Conservation (phyloP, 1,284 basidiomycete species). For the Limonomyces culmigenus region DNA sequence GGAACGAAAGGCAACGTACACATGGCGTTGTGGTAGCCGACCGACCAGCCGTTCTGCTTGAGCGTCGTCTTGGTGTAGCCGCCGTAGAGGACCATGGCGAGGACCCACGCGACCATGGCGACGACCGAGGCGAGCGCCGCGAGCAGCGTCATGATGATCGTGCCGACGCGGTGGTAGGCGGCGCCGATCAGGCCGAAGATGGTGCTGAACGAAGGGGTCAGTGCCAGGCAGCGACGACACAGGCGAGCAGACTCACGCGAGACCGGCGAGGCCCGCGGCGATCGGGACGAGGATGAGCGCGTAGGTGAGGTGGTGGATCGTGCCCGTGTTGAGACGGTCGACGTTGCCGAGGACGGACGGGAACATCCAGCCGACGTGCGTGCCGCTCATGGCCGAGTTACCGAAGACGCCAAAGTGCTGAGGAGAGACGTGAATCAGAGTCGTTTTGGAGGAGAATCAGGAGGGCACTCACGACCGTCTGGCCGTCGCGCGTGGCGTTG, state of each 20-base stretch:
- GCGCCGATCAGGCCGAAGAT: constrained; percentile 56
- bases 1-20: background rate
- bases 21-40: constrained; percentile 54
- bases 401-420: constrained; percentile 65
- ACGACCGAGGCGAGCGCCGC: constrained; percentile 45
- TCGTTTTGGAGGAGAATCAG: too few relatives aligned
- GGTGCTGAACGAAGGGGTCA: too few relatives aligned
- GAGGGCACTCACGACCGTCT: too few relatives aligned
- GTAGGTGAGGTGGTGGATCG: constrained; percentile 54
- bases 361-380: background rate
- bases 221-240: too few relatives aligned
- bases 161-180: constrained; percentile 45
- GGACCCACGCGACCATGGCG: constrained; percentile 50
- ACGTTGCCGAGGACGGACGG: background rate
- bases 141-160: constrained; percentile 58
- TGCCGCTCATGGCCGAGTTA: constrained; percentile 33
- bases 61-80: constrained; percentile 46
- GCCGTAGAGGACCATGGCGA: constrained; percentile 70
- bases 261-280: constrained; percentile 50
- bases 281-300: constrained; percentile 66
- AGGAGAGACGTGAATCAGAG: too few relatives aligned
- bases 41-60: constrained; percentile 27
- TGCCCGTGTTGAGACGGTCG: constrained; percentile 23
- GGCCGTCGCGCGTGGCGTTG: constrained; percentile 21
- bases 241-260: too few relatives aligned